Base-by-base conservation (phyloP, 176 grass and related monocot species). In the Triticum urartu region DNA sequence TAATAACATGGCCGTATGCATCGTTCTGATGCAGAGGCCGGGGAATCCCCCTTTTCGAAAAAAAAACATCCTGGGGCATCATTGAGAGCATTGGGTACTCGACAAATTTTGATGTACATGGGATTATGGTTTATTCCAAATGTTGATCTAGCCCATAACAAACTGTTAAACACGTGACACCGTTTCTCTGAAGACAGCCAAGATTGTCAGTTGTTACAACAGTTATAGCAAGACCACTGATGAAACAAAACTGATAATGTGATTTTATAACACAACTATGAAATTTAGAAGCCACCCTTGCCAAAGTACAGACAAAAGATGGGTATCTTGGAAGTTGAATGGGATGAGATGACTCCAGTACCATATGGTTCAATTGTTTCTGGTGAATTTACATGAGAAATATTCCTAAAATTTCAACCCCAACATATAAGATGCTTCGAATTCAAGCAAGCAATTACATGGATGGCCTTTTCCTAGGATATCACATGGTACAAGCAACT, bases 241-340 rank as follows among this genome's bases (percentile, higher is more conserved):
- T n/a, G 2, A 48, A 87, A 25, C 34, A 54, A 90, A 72, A 52
- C 13, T 13, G 12, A 13, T 72, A 59, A 6, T 1, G 2, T 80
- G 33, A 59, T 64, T 36, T 56, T 72, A 62, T 48, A 73, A 58
- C 21, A 63, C 3, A 7, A 78, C 0, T 24, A 48, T 15, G 33
- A 48, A 68, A 81, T 83, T 62, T 62, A 76, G 47, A 81, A 30
- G 68, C 68, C 66, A 62, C 77, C 18, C 38, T 39, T 60, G 69
- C 45, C 47, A 38, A 69, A 36, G n/a, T 15, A 81, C 12, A 73
- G 6, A 72, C 40, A 39, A 30, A 30, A 30, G 1, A 39, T 26
- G 6, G n/a, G 25, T 30, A 17, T 75, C 7, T 75, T 52, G 25
- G 25, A 76, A 6, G 73, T 33, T 32, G 45, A 18, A 76, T 54